phyloP scores from a whole-genome alignment of 805 yeast species.

The Metahyphopichia silvanorum region DNA sequence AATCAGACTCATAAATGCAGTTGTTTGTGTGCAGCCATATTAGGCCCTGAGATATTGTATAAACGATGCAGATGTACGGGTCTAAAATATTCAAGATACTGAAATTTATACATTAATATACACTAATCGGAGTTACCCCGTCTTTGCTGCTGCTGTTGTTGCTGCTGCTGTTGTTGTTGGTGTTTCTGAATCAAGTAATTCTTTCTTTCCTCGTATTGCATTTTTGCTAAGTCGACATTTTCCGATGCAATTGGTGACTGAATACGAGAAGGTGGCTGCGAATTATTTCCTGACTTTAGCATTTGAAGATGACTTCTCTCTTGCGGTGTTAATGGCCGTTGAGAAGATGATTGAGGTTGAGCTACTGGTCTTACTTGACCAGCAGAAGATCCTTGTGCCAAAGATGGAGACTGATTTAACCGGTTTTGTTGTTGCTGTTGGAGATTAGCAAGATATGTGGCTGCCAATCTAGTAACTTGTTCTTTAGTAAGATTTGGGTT shows the following conservation, averaged over 20 bases:
- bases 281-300: slow-evolving; percentile 29
- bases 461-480: slow-evolving; percentile 65
- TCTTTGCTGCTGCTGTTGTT: too few relatives aligned
- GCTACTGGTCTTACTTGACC: slow-evolving; percentile 5
- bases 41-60: too few relatives aligned
- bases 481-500: slow-evolving; percentile 61
- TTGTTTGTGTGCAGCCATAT: too few relatives aligned
- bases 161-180: slow-evolving; percentile 19
- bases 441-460: slow-evolving; percentile 55
- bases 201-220: slow-evolving; percentile 37
- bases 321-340: slow-evolving; percentile 35
- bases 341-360: not conserved
- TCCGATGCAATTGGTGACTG: slow-evolving; percentile 14
- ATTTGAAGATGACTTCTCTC: slow-evolving; percentile 41
- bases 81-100: too few relatives aligned
- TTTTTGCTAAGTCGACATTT: slow-evolving; percentile 20
- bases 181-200: slow-evolving; percentile 31
- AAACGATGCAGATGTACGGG: too few relatives aligned
- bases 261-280: slow-evolving; percentile 3
- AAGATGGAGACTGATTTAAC: slow-evolving; percentile 21
- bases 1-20: too few relatives aligned
- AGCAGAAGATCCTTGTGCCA: not conserved
- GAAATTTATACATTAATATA: too few relatives aligned
- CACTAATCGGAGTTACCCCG: too few relatives aligned
- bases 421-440: slow-evolving; percentile 50